Evolutionary conservation across 1,284 basidiomycete genomes (phyloP).

Genomic region (Inonotus obliquus): DNA sequence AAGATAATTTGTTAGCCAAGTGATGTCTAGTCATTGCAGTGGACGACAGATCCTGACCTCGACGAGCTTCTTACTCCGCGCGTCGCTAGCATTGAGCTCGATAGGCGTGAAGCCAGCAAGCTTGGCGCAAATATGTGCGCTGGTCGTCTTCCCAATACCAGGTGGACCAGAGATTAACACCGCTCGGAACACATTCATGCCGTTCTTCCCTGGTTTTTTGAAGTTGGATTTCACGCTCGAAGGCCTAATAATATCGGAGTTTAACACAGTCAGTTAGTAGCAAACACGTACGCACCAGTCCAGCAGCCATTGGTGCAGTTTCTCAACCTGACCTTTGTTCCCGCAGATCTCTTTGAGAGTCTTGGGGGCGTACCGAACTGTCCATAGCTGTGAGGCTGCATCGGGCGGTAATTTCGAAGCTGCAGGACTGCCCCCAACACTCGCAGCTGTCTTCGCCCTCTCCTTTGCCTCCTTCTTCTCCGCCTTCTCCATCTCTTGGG

Average conservation of each 20-base stretch:
- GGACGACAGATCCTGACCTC: slow-evolving; percentile 49
- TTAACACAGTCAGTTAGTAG: neutral
- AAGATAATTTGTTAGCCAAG: neutral
- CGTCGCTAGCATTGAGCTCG: slow-evolving; percentile 95
- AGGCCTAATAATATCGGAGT: slow-evolving; percentile 47
- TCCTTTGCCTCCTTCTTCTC: slow-evolving; percentile 52
- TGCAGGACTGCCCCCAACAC: slow-evolving; percentile 16
- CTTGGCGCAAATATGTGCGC: slow-evolving; percentile 89
- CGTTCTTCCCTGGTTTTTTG: slow-evolving; percentile 93
- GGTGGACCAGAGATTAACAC: slow-evolving; percentile 91
- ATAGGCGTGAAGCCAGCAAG: slow-evolving; percentile 88
- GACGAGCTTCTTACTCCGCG: slow-evolving; percentile 93
- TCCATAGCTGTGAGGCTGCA: slow-evolving; percentile 79
- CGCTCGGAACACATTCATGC: slow-evolving; percentile 83
- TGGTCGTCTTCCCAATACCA: slow-evolving; percentile 97
- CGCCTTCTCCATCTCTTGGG: slow-evolving; percentile 70
- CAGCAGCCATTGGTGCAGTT: slow-evolving; percentile 81
- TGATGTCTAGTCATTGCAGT: too few relatives aligned
- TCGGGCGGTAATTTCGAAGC: slow-evolving; percentile 35
- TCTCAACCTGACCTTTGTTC: slow-evolving; percentile 89
- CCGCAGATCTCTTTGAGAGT: slow-evolving; percentile 90
- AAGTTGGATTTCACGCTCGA: slow-evolving; percentile 70
- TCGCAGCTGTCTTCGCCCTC: slow-evolving; percentile 19
- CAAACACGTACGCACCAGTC: slow-evolving; percentile 61
- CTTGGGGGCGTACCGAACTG: slow-evolving; percentile 90